phyloP scores from a whole-genome alignment of 768 basidiomycete species.

The Phylloporus scabripes region DNA sequence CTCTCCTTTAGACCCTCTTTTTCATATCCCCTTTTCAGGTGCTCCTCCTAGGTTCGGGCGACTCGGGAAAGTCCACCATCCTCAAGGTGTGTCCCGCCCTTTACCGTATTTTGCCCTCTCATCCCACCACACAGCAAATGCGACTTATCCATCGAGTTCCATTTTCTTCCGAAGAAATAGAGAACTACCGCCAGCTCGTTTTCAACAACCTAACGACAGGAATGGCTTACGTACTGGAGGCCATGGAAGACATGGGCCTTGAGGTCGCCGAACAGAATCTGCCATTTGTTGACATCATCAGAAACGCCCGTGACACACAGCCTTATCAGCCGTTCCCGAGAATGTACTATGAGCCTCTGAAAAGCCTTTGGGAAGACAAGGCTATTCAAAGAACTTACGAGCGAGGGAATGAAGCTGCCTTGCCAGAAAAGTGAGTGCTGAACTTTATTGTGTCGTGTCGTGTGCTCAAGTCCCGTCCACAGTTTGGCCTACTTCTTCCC shows the following conservation, averaged over 20 bases:
- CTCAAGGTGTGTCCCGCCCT: constrained; percentile 58
- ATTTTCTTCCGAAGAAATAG: constrained; percentile 77
- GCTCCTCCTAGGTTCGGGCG: constrained; percentile 86
- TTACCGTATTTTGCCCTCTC: neutral
- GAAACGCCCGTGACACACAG: constrained; percentile 62
- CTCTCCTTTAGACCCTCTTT: neutral
- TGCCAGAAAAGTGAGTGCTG: constrained; percentile 79
- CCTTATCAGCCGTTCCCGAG: constrained; percentile 79
- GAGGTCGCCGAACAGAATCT: constrained; percentile 59
- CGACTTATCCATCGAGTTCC: constrained; percentile 86
- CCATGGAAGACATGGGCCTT: constrained; percentile 86
- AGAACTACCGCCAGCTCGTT: constrained; percentile 85
- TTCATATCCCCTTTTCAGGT: constrained; percentile 43
- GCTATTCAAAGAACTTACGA: constrained; percentile 71
- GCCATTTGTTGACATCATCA: constrained; percentile 56
- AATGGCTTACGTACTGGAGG: constrained; percentile 74
- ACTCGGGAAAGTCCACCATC: constrained; percentile 90
- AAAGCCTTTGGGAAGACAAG: constrained; percentile 69
- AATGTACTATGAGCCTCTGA: constrained; percentile 61
- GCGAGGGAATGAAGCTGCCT: constrained; percentile 83
- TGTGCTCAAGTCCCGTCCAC: constrained; percentile 2
- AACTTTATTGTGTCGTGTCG: neutral
- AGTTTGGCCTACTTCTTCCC: constrained; percentile 76
- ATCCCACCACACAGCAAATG: constrained; percentile 69
- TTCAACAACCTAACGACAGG: constrained; percentile 91